phyloP scores from a whole-genome alignment of 805 yeast genomes.

The Teunomyces kruisii region DNA sequence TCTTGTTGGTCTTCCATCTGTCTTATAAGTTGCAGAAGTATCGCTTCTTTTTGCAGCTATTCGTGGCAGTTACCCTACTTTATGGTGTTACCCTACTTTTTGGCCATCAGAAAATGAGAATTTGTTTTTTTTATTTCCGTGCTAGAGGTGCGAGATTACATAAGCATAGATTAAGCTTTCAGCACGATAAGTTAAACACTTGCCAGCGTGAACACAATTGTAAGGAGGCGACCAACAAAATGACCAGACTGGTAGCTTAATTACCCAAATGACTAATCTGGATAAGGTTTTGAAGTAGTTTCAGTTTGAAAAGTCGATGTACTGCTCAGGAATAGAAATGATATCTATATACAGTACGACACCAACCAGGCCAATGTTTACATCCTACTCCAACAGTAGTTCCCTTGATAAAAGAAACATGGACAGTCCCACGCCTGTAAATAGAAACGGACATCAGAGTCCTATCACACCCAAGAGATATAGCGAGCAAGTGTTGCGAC shows the following conservation, averaged over 20 bases:
- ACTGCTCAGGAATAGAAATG: too few species aligned
- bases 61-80: background rate
- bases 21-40: background rate
- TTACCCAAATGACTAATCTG: too few species aligned
- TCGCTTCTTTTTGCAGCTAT: conserved; percentile 4
- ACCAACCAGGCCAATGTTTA: background rate
- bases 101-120: conserved; percentile 10
- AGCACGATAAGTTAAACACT: background rate
- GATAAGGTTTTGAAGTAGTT: too few species aligned
- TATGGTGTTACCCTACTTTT: conserved; percentile 13
- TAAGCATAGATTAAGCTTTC: background rate
- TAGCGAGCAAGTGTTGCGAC: conserved; percentile 8
- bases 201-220: too few species aligned
- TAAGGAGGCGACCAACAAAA: too few species aligned
- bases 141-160: background rate
- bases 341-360: background rate
- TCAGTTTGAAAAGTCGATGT: too few species aligned
- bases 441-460: conserved; percentile 1
- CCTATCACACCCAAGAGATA: conserved; percentile 12
- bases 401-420: background rate
- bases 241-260: too few species aligned
- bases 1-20: conserved; percentile 37
- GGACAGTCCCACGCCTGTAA: conserved; percentile 13
- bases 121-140: background rate
- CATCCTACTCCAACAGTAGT: background rate